Base-by-base conservation (phyloP, 179 eudicot genomes). In the Vitellaria paradoxa region DNA sequence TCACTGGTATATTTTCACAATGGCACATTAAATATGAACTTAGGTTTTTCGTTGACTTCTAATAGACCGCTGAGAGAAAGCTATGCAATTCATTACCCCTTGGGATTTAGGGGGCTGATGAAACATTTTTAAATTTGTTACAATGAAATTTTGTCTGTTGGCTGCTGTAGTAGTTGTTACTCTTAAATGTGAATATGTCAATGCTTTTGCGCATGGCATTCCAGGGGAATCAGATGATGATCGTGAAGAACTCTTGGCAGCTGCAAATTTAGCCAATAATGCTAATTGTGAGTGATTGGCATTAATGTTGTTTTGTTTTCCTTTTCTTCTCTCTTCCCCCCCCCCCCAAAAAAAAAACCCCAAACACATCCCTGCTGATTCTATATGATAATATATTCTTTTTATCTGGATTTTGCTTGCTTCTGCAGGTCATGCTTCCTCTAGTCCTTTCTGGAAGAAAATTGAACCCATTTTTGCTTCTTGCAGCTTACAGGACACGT, bases 171-270 rank as follows among this genome's bases (percentile, higher is more conserved):
- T 60, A 37, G 21, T 68, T 59, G 56, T 68, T 75, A 75, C 52
- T 52, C 20, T 9, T 61, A 30, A 61, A 70, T 56, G 13, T 26
- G 70, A 23, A 45, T 60, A 20, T 26, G 56, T 69, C 60, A 45
- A 37, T 63, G 65, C 68, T 80, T 49, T 72, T 68, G 10, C 72
- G 3, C 18, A 30, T 9, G 9, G 6, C 68, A 20, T 59, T 86
- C 76, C 82, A 95, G 98, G 91, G 68, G 93, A 93, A 89, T 95
- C 95, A 59, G 95, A 93, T 69, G 97, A 95, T 83, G 99, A 93
- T 64, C 93, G 78, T 45, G 99, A 95, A 76, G 99, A 95, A 75
- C 89, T 93, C 77, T 70, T 88, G 69, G 79, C 84, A 67, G 93
- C 97, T 70, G 99, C 93, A 46, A 85, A 86, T 75, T 85, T 84